Percentiles rank a stretch among this genome's conserved stretches.
phyloP scores from a whole-genome alignment of 1,284 basidiomycete species.

The Apiotrichum laibachii region DNA sequence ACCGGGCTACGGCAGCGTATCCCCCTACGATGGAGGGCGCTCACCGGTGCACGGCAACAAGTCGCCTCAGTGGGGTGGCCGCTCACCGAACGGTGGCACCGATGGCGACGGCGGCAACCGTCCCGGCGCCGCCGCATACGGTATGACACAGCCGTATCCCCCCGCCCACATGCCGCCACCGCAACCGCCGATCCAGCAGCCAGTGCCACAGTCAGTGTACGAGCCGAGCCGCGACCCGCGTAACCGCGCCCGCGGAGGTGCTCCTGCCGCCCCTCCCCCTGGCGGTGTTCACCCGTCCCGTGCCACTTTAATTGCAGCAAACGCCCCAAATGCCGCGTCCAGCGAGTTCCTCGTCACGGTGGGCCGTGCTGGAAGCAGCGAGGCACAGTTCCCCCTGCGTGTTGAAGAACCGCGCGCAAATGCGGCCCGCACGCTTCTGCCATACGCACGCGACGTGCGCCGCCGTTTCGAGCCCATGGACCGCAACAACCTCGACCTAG shows the following conservation, averaged over 20 bases:
- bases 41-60: constrained; percentile 1
- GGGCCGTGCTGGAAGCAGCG: too few species aligned
- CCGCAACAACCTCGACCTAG: constrained; percentile 5
- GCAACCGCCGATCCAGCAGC: background rate
- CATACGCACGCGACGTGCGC: background rate
- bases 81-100: background rate
- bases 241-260: background rate
- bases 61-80: background rate
- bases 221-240: constrained; percentile 10
- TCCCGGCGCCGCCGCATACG: too few species aligned
- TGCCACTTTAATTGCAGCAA: background rate
- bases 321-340: too few species aligned
- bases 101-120: background rate
- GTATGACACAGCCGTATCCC: background rate
- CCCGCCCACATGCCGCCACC: background rate
- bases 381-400: too few species aligned
- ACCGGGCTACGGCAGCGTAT: background rate
- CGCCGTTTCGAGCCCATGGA: constrained; percentile 1
- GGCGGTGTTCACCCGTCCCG: background rate
- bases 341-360: background rate
- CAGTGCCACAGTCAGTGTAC: constrained; percentile 1
- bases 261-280: background rate
- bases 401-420: too few species aligned
- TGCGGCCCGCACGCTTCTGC: too few species aligned
- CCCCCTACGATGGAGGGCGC: background rate